Evolutionary conservation across 1,284 basidiomycete genomes (phyloP), one percentile per base, ranked within the genome.

Genomic region (Trichosporon asahii): DNA sequence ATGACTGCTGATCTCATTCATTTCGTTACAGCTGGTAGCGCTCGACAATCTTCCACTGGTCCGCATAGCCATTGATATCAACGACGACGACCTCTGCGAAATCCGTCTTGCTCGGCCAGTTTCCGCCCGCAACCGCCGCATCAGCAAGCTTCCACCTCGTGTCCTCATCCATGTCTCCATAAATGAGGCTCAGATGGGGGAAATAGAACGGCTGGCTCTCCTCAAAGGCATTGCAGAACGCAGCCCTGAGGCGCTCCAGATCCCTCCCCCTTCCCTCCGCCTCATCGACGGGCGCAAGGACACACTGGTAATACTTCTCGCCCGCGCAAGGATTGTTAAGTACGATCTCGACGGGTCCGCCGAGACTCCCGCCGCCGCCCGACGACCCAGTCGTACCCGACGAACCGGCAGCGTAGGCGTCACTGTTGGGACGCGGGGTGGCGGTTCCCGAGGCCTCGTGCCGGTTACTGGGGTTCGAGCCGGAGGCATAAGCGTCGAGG

Each of bases 101-200:
- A 2, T 7, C 31, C 3, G 67, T 25, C 27, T 55, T 33, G 18
- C 18, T 21, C 5, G 72, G 72, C 65, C 67, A 73, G 0, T 8
- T 8, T 2, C 25, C 46, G 12, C 4, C 11, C 53, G 15, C 27
- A 11, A 70, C 72, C 0, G 72, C 75, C 29, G 68, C 65, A 1
- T 31, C 57, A 0, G 74, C 76, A 5, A 80, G 64, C 66, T 76
- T 74, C 15, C 75, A 72, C 55, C 76, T 46, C 60, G 73, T 65
- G 25, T 68, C 73, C 21, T 31, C 11, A 21, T 25, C 64, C 9
- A 77, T 53, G 55, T 78, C 76, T 23, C 78, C 78, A 61, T 82
- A 82, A 7, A 77, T 68, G 33, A 82, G 68, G 23, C 74, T 76
- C 6, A 82, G 64, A 68, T 82, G 80, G 5, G 80, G 78, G 70